Evolutionary conservation across 805 yeast genomes (phyloP).

Genomic region (Lipomyces spencermartinsiae): DNA sequence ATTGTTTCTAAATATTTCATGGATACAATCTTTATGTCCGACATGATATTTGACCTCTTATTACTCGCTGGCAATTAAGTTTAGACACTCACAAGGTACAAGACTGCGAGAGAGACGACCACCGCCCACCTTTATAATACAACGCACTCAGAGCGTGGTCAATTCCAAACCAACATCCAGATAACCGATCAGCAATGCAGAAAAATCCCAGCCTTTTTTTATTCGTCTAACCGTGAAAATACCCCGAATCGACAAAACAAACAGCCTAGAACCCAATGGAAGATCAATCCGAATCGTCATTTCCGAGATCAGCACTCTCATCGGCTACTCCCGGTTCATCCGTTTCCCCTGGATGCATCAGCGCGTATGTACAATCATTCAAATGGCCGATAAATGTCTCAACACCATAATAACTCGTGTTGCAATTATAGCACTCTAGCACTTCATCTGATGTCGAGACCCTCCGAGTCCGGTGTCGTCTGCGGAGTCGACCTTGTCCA

Average conservation of each 20-base stretch:
- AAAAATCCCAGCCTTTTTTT: too few relatives aligned
- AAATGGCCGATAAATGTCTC: constrained; percentile 27
- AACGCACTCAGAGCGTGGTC: too few relatives aligned
- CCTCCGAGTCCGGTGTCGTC: constrained; percentile 16
- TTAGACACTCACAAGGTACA: too few relatives aligned
- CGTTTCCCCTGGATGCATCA: constrained; percentile 32
- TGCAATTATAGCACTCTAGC: constrained; percentile 28
- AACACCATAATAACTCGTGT: constrained; percentile 18
- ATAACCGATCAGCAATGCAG: background rate
- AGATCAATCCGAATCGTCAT: background rate
- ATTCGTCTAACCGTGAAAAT: background rate
- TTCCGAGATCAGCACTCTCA: constrained; percentile 5
- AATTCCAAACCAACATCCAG: too few relatives aligned
- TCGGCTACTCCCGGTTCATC: background rate
- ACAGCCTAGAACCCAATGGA: too few relatives aligned
- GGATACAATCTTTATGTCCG: too few relatives aligned
- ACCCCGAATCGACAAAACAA: too few relatives aligned
- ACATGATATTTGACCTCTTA: too few relatives aligned
- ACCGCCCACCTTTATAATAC: too few relatives aligned
- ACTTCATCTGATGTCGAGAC: constrained; percentile 12
- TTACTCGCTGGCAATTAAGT: too few relatives aligned
- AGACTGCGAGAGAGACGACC: too few relatives aligned
- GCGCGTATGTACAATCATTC: constrained; percentile 35
- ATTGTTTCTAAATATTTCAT: too few relatives aligned
- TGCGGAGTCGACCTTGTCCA: background rate